phyloP scores from a whole-genome alignment of 495 filamentous ascomycete species.

The Penicillium daleae region DNA sequence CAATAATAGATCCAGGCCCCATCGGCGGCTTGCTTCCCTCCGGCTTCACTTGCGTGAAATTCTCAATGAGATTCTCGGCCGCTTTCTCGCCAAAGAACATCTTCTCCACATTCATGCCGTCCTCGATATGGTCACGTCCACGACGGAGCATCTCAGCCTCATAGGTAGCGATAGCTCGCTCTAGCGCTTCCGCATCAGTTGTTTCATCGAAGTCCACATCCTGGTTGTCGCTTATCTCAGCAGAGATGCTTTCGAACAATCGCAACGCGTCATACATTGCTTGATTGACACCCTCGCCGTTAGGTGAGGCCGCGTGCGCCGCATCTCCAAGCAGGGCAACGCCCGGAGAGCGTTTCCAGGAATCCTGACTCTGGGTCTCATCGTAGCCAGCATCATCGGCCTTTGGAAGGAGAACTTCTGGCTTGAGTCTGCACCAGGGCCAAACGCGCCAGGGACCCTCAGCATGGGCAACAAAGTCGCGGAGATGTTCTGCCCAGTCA shows the following conservation, averaged over 20 bases:
- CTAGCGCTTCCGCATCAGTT: constrained; percentile 10
- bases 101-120: constrained; percentile 14
- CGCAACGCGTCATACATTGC: constrained; percentile 22
- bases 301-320: constrained; percentile 17
- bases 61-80: constrained; percentile 17
- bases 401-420: neutral
- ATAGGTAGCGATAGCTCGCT: constrained; percentile 21
- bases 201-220: neutral
- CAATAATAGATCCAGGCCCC: neutral
- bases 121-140: constrained; percentile 13
- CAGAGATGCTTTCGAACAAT: constrained; percentile 20
- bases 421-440: constrained; percentile 15
- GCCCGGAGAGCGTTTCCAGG: constrained; percentile 13
- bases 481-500: constrained; percentile 19
- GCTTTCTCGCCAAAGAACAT: constrained; percentile 21
- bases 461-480: constrained; percentile 12
- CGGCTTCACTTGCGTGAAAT: constrained; percentile 4
- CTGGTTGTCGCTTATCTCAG: neutral
- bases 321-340: constrained; percentile 20
- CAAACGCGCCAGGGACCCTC: constrained; percentile 29
- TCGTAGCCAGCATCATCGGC: neutral
- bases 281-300: constrained; percentile 23
- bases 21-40: neutral
- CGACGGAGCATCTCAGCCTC: constrained; percentile 26
- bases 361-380: neutral